Percentiles rank a stretch among this genome's conserved stretches.
phyloP scores from a whole-genome alignment of 2,329 filamentous ascomycete species.

The Xylariaceae sp. region DNA sequence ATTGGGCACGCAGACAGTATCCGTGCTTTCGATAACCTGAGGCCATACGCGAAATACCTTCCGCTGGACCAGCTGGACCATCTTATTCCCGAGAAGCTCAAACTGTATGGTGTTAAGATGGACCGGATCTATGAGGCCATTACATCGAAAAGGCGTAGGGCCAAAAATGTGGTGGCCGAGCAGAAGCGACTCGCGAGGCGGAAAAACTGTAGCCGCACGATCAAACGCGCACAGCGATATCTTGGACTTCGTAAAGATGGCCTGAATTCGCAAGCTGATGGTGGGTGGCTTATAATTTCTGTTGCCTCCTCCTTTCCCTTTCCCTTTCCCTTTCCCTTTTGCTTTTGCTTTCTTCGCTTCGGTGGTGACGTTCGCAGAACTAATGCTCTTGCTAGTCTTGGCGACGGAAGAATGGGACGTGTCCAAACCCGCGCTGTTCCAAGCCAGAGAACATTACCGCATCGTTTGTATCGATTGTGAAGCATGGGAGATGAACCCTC shows the following conservation, averaged over 20 bases:
- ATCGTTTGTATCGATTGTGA: constrained; percentile 82
- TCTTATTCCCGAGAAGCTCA: constrained; percentile 35
- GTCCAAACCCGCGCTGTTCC: constrained; percentile 38
- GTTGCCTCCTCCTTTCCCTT: no score
- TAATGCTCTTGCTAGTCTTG: constrained; percentile 4
- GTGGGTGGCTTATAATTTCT: no score
- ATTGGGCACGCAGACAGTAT: constrained; percentile 52
- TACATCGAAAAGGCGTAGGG: constrained; percentile 40
- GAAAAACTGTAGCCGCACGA: constrained; percentile 46
- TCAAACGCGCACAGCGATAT: constrained; percentile 62
- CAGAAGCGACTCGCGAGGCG: constrained; percentile 45
- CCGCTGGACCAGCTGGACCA: constrained; percentile 33
- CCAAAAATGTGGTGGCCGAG: constrained; percentile 43
- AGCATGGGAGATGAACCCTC: constrained; percentile 62
- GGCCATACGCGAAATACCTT: constrained; percentile 35
- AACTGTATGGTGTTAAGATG: constrained; percentile 50
- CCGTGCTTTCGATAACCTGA: constrained; percentile 31
- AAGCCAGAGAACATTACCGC: constrained; percentile 51
- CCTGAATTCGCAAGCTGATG: no score
- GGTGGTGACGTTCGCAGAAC: background rate
- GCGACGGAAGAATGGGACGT: constrained; percentile 36
- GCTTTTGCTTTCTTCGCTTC: background rate
- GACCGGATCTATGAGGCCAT: constrained; percentile 39
- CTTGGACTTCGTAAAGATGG: constrained; percentile 54
- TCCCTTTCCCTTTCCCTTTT: background rate